Evolutionary conservation across 2,329 filamentous ascomycete species (phyloP), one percentile per base, ranked within the genome.

Genomic region (Fusarium lyarnte): DNA sequence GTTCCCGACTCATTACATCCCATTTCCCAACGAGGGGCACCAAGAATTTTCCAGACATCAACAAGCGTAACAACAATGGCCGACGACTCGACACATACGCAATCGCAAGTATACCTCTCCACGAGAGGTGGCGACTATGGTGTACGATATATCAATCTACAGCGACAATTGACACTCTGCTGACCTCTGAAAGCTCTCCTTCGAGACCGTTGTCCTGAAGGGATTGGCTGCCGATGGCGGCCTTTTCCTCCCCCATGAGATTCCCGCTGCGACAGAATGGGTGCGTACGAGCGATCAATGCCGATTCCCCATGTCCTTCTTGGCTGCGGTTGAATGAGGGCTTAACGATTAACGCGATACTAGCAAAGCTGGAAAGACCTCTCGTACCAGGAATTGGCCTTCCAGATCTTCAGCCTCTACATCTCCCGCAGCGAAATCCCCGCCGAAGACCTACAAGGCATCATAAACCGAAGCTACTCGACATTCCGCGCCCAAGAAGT

Each of bases 131-230:
- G 76, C n/a, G 76, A 77, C 53, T 75, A 77, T 27, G 76, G 74
- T 59, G 76, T 77, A 75, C 11, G 69, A 33, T 4, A 23, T 3
- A 47, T 6, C 4, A 1, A 19, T 6, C 6, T 16, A 10, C 3
- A 7, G 2, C 21, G 14, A 6, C 42, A 13, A 27, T 62, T 38
- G 53, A 10, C 2, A 12, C 6, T n/a, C 16, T 0, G 64, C 72
- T 74, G 39, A 74, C 46, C 43, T 9, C 43, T 70, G 14, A 29
- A 74, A 94, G 92, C 87, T 96, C 75, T 94, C 93, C 55, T 97
- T 97, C 80, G 94, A 97, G 83, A 90, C 94, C 57, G 94, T 94
- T 47, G 94, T 97, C 41, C 86, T 97, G 68, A 95, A 97, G 82
- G 94, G 94, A 49, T 89, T 97, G 63, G 94, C 94, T 61, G 86